Evolutionary conservation across 2,329 filamentous ascomycete genomes (phyloP), one percentile per base, ranked within the genome.

Genomic region (Ampelomyces quisqualis): DNA sequence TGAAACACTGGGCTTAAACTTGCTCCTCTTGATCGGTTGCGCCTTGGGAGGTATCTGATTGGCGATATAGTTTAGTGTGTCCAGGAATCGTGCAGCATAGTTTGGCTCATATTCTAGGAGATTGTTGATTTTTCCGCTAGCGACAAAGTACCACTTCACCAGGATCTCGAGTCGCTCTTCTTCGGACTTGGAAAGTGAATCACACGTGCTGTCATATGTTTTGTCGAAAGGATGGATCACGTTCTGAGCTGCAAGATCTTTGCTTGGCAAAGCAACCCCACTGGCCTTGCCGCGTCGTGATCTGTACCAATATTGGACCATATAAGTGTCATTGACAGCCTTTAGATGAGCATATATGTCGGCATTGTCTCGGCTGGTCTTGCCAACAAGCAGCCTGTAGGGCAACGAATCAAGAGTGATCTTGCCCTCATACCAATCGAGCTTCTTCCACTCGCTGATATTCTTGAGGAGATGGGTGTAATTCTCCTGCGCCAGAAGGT

Each of bases 131-230:
- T n/a, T n/a, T n/a, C n/a, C n/a, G n/a, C n/a, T n/a, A n/a, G 38
- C 47, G 21, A 47, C 22, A 24, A 51, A 50, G 29, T 50, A 50
- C 26, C 37, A 50, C 36, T 44, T 47, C 7, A 50, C 35, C 23
- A 47, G 33, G 3, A 43, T 22, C 11, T 38, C 38, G 7, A 47
- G 34, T 17, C 40, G 33, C 4, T 34, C 34, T 23, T 34, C 39
- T 11, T 44, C 40, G 10, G 13, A 15, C 28, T 42, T 35, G 19
- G 30, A 31, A 19, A 44, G 31, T n/a, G 11, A 18, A 9, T 22
- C 13, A 14, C 18, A 11, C 21, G 28, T n/a, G 14, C 37, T 34
- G 2, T 36, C 34, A 35, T 31, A 47, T 10, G 43, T 44, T 23
- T 47, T 50, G 23, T 44, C 35, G 27, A 50, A 50, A 5, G 43